phyloP scores from a whole-genome alignment of 306 rosid genomes.

The Lathyrus oleraceus region DNA sequence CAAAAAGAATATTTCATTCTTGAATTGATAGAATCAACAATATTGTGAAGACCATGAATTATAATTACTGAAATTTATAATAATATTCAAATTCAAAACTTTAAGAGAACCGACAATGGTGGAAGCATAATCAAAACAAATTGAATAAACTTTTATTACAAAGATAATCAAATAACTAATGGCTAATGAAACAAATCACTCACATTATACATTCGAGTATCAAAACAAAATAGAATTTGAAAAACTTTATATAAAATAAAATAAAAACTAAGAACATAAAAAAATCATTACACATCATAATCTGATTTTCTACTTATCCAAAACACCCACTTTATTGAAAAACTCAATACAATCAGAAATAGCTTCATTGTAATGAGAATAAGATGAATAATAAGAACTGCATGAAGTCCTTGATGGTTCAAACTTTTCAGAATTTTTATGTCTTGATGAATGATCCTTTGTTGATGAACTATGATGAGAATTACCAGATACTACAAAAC shows the following conservation, averaged over 20 bases:
- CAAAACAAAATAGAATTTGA: too few species aligned
- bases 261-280: background rate
- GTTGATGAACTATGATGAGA: slow-evolving; percentile 7
- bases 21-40: too few species aligned
- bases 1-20: too few species aligned
- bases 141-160: too few species aligned
- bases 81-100: too few species aligned
- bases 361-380: slow-evolving; percentile 80
- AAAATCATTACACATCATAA: slow-evolving; percentile 36
- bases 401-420: slow-evolving; percentile 89
- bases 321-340: slow-evolving; percentile 62
- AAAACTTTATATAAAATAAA: too few species aligned
- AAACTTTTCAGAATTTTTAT: slow-evolving; percentile 50
- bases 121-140: too few species aligned
- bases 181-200: background rate
- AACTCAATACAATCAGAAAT: slow-evolving; percentile 86
- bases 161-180: too few species aligned
- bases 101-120: too few species aligned
- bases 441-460: slow-evolving; percentile 26
- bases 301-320: slow-evolving; percentile 50
- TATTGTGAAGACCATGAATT: too few species aligned
- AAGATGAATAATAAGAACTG: slow-evolving; percentile 75
- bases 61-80: too few species aligned
- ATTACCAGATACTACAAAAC: slow-evolving; percentile 40
- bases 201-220: slow-evolving; percentile 4